These are phyloP conservation scores for Emericellopsis terricola DNA, from an alignment of 495 filamentous ascomycete species.

Conservation along the genomic window DNA sequence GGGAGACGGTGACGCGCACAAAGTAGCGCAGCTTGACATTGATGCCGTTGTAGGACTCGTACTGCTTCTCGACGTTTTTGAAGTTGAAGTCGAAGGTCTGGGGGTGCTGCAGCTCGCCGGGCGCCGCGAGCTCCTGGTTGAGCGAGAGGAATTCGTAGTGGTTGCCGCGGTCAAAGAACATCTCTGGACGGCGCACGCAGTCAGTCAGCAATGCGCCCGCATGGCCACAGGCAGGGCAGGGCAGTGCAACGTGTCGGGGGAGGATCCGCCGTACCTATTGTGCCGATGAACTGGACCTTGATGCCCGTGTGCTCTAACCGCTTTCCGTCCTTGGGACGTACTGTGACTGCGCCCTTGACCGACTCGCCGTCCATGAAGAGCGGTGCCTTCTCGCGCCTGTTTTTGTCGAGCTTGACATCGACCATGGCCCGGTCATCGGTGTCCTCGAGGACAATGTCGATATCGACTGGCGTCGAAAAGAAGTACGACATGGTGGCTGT, in stretches of 20 bases:
- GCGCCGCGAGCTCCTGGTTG: conserved; percentile 87
- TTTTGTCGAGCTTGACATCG: conserved; percentile 96
- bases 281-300: conserved; percentile 99
- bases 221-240: conserved; percentile 1
- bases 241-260: neutral
- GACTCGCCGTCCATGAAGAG: conserved; percentile 97
- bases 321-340: conserved; percentile 96
- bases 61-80: conserved; percentile 99
- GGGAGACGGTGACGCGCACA: conserved; percentile 86
- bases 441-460: conserved; percentile 94
- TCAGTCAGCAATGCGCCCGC: conserved; percentile 11
- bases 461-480: conserved; percentile 95
- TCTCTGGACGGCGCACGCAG: conserved; percentile 53
- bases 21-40: conserved; percentile 99
- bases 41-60: conserved; percentile 99
- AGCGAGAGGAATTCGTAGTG: conserved; percentile 98
- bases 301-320: conserved; percentile 95
- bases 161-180: conserved; percentile 98
- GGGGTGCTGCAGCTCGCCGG: conserved; percentile 93
- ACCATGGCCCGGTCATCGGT: conserved; percentile 85
- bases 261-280: conserved; percentile 50
- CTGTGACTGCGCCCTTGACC: conserved; percentile 85
- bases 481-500: conserved; percentile 88
- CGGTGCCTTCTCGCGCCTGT: conserved; percentile 84
- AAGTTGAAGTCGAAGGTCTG: conserved; percentile 99